phyloP scores from a whole-genome alignment of 1,139 yeast species.

The Geotrichum phurueaensis region DNA sequence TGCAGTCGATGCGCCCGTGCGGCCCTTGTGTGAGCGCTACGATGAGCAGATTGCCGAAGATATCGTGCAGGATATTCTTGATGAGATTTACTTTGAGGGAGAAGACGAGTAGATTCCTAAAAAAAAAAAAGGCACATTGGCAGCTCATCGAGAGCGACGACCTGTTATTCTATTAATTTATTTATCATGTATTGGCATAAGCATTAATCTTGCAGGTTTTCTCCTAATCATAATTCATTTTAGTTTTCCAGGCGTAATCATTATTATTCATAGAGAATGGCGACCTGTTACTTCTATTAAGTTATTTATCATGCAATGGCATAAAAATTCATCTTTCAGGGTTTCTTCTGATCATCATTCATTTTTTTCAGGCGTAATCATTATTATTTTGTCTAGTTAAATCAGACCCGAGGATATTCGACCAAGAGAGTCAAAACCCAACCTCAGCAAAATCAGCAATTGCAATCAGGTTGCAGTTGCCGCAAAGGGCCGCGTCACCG shows the following conservation, averaged over 20 bases:
- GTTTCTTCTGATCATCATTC: no score
- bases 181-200: background rate
- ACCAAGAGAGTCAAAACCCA: background rate
- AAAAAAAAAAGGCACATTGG: no score
- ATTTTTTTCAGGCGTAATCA: no score
- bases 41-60: conserved; percentile 74
- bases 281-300: no score
- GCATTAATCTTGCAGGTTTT: background rate
- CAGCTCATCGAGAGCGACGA: background rate
- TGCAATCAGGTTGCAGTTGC: conserved; percentile 6
- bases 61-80: conserved; percentile 73
- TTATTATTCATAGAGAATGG: no score
- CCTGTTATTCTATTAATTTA: background rate
- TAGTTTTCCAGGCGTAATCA: no score
- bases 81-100: conserved; percentile 55
- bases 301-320: no score
- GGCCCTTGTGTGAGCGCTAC: conserved; percentile 56
- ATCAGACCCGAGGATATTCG: no score
- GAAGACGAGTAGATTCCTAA: background rate
- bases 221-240: background rate
- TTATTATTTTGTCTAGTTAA: background rate
- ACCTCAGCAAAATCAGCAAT: conserved; percentile 18
- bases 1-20: conserved; percentile 32
- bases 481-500: conserved; percentile 1
- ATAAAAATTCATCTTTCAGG: no score